A percentile compares a stretch with the other conserved stretches of the same genome.
Conservation (phyloP, 2,329 filamentous ascomycete species). For the Magnaporthiopsis poae region DNA sequence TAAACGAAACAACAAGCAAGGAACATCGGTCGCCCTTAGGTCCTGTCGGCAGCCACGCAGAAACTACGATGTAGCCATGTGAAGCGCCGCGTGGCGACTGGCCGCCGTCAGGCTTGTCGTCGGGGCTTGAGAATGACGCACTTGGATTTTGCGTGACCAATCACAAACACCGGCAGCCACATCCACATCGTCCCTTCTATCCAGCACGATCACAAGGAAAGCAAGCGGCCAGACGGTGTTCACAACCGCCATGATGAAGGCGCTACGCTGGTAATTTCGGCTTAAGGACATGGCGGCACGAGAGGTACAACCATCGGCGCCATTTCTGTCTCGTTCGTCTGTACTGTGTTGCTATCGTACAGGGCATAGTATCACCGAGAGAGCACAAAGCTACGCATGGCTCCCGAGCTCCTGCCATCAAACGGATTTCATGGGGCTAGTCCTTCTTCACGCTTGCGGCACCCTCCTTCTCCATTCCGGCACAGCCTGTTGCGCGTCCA, state of each 20-base stretch:
- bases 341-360: background rate
- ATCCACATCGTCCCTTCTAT: background rate
- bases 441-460: slow-evolving; percentile 33
- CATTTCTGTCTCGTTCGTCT: no score
- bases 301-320: no score
- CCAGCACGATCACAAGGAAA: background rate
- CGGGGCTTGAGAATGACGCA: background rate
- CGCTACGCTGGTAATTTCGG: no score
- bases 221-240: no score
- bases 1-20: background rate
- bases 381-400: background rate
- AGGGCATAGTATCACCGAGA: background rate
- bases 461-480: slow-evolving; percentile 60
- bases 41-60: background rate
- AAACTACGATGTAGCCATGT: background rate
- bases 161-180: background rate
- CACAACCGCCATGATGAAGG: no score
- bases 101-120: background rate
- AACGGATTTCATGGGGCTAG: background rate
- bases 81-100: background rate
- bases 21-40: background rate
- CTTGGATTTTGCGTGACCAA: background rate
- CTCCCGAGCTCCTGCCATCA: background rate
- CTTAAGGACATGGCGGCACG: no score
- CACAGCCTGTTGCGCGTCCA: slow-evolving; percentile 54